A percentile compares a stretch with the other conserved stretches of the same genome.
Conservation (phyloP, 2,329 filamentous ascomycete genomes). For the Epichloe sp. region DNA sequence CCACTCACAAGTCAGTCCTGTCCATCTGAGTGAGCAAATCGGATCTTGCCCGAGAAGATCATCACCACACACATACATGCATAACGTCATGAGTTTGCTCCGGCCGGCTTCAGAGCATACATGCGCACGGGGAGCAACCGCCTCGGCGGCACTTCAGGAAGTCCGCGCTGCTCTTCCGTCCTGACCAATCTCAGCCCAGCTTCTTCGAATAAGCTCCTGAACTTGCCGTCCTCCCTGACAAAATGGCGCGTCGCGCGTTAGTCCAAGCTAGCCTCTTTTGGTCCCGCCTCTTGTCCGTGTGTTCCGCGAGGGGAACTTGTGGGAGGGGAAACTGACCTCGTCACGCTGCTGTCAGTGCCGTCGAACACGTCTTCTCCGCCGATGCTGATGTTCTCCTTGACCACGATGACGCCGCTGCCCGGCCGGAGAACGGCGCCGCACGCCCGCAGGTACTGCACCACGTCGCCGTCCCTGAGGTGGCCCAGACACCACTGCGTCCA, state of each 20-base stretch:
- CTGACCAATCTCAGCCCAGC: conserved; percentile 56
- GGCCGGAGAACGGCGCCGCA: conserved; percentile 33
- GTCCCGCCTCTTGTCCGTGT: no score
- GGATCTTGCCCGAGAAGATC: no score
- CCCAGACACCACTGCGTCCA: conserved; percentile 89
- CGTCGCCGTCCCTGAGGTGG: conserved; percentile 62
- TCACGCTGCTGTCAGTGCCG: conserved; percentile 63
- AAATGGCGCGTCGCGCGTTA: neutral
- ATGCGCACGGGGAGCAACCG: conserved; percentile 58
- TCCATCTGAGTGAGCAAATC: no score
- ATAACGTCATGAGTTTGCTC: no score
- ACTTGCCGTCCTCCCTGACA: conserved; percentile 55
- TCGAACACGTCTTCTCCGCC: conserved; percentile 57
- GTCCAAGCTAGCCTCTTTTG: no score
- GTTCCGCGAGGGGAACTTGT: no score
- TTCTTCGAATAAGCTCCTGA: conserved; percentile 52
- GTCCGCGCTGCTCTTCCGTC: conserved; percentile 60
- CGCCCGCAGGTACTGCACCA: conserved; percentile 52
- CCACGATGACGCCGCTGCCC: conserved; percentile 20
- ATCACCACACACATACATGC: no score
- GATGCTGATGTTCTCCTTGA: conserved; percentile 56
- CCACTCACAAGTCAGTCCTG: no score
- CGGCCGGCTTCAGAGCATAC: conserved; percentile 55
- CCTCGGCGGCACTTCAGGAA: conserved; percentile 38
- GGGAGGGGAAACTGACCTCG: conserved; percentile 31